These are phyloP conservation scores for Xylaria sp. DNA, from an alignment of 495 filamentous ascomycete species.

Conservation along the genomic window DNA sequence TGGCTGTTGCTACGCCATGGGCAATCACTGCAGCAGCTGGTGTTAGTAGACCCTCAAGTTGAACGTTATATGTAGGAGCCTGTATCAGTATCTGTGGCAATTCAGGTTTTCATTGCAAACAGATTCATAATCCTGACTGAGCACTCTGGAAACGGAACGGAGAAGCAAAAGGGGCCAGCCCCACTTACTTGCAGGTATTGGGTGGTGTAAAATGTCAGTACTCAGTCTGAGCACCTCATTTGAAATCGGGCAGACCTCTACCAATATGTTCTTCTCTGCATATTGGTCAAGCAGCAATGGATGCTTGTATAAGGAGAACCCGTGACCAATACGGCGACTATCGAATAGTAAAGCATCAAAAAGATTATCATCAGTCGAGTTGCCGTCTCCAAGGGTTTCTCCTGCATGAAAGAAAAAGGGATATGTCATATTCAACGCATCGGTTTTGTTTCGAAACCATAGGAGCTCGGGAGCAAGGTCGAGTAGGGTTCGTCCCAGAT, in stretches of 20 bases:
- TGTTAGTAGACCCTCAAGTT: neutral
- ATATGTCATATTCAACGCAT: constrained; percentile 2
- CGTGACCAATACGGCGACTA: constrained; percentile 4
- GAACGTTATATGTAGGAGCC: neutral
- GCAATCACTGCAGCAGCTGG: neutral
- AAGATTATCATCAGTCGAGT: neutral
- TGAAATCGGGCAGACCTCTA: neutral
- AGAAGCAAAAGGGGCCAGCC: neutral
- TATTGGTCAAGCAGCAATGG: neutral
- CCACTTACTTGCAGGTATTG: constrained; percentile 1
- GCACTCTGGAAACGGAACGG: neutral
- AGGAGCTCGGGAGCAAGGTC: constrained; percentile 7
- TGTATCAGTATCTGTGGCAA: neutral
- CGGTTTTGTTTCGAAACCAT: neutral
- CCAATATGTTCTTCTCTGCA: neutral
- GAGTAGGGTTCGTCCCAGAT: neutral
- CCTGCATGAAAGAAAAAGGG: constrained; percentile 4
- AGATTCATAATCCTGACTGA: neutral
- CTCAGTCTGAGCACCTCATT: constrained; percentile 1
- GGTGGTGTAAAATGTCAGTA: constrained; percentile 8
- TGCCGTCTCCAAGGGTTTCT: constrained; percentile 3
- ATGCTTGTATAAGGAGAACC: neutral
- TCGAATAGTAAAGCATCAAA: neutral
- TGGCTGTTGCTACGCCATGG: neutral
- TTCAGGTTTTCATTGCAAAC: neutral